phyloP scores from a whole-genome alignment of 2,329 filamentous ascomycete species.

The Diaporthe velutina region DNA sequence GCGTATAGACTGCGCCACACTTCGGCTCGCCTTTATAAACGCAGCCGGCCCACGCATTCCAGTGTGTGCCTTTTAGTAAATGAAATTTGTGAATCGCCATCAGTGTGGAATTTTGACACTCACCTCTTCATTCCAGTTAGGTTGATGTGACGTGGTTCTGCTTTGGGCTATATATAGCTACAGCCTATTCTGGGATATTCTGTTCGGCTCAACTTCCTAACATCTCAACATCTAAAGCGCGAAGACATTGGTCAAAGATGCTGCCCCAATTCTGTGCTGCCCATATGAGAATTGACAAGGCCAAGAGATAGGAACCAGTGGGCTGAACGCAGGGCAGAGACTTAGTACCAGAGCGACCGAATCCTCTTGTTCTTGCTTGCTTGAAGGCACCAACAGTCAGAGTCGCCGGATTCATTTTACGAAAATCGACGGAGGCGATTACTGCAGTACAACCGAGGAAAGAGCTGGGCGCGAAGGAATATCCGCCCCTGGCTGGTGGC shows the following conservation, averaged over 20 bases:
- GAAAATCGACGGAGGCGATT: not conserved
- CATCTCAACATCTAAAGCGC: not conserved
- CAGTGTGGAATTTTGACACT: not conserved
- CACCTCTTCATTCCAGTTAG: not conserved
- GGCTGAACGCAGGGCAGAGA: not conserved
- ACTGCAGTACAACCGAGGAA: not conserved
- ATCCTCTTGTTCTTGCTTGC: not conserved
- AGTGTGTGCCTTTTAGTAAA: not conserved
- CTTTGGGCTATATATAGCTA: not conserved
- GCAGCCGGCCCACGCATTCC: not conserved
- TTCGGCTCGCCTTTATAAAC: not conserved
- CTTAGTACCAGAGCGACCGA: not conserved
- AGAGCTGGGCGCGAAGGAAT: too few species aligned
- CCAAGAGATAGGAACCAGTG: not conserved
- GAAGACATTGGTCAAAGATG: not conserved
- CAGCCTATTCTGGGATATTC: not conserved
- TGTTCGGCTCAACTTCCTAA: not conserved
- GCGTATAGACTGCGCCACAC: not conserved
- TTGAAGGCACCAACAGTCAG: not conserved
- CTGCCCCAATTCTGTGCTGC: not conserved
- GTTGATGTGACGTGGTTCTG: not conserved
- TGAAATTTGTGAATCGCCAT: not conserved
- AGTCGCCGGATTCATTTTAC: not conserved
- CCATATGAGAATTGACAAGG: not conserved
- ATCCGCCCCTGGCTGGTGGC: too few species aligned